A percentile compares a stretch with the other conserved stretches of the same genome.
Conservation (phyloP, 73 alveolate genomes). For the Paramecium octaurelia region DNA sequence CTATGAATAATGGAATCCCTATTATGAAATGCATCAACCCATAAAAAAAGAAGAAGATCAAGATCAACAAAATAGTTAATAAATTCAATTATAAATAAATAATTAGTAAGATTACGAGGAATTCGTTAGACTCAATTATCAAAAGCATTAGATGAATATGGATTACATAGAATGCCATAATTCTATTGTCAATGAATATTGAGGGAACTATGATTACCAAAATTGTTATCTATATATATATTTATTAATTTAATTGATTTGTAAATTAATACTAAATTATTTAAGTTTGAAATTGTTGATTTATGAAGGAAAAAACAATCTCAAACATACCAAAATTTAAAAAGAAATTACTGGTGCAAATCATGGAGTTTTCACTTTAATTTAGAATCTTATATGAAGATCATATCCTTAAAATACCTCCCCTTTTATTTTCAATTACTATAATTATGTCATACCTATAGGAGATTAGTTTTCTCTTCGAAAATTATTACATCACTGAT, state of each 20-base stretch:
- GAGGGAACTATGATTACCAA: background rate
- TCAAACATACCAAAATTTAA: background rate
- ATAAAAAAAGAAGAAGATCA: background rate
- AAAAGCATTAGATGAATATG: background rate
- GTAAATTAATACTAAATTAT: background rate
- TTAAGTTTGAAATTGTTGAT: background rate
- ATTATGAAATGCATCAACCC: background rate
- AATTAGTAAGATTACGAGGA: background rate
- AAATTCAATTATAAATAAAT: background rate
- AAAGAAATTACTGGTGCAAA: background rate
- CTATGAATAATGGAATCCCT: background rate
- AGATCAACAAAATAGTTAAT: background rate
- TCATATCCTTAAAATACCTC: background rate
- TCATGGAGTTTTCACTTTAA: background rate
- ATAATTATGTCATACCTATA: background rate
- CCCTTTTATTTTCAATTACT: background rate
- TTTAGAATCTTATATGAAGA: background rate
- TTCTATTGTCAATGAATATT: background rate
- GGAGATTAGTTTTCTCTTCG: background rate
- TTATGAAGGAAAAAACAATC: background rate
- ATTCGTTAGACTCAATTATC: background rate
- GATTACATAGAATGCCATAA: background rate
- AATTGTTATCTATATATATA: background rate
- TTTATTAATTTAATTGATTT: background rate
- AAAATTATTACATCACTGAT: background rate